Evolutionary conservation across 495 filamentous ascomycete genomes (phyloP), one percentile per base, ranked within the genome.

Genomic region (Talaromyces nanjingensis): DNA sequence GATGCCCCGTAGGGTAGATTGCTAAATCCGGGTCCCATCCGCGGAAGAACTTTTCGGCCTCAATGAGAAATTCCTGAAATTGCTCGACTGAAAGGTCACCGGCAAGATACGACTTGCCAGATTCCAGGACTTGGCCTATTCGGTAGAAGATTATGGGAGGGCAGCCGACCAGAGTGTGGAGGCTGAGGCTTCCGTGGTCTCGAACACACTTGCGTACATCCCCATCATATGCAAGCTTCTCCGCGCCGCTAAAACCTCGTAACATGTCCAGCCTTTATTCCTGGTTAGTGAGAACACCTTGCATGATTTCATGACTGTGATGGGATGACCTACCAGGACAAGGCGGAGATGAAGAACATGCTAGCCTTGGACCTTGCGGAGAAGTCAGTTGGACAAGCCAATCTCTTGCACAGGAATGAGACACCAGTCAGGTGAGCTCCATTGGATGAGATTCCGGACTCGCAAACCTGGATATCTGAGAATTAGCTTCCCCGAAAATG

Each of bases 401-500:
- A 7, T 33, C 45, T 55, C 27, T 18, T 34, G 49, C 49, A 63
- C 9, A 63, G 29, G 27, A 63, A 56, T 7, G 39, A 22, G 20
- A 47, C 27, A 14, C 62, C 62, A 8, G 62, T 63, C 20, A 63
- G 49, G 37, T 63, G 62, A 12, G 54, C 62, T n/a, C 62, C 62
- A 52, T 63, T 42, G 14, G 62, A 56, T 63, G 62, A 63, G 34
- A 63, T 63, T 4, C 62, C 62, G n/a, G 62, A 57, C 49, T 63
- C 62, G 22, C 62, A 63, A 24, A 63, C 34, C 62, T 63, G 29
- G 9, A 3, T 31, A 31, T 31, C 29, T 31, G 29, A 31, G 29
- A 3, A 31, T 31, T 31, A 31, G 29, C 29, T 31, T 31, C 6
- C 29, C 29, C 3, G 29, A 31, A 31, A 31, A 31, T 31, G 7